These are phyloP conservation scores for Suillus subluteus DNA, from an alignment of 768 basidiomycete species.

Conservation along the genomic window DNA sequence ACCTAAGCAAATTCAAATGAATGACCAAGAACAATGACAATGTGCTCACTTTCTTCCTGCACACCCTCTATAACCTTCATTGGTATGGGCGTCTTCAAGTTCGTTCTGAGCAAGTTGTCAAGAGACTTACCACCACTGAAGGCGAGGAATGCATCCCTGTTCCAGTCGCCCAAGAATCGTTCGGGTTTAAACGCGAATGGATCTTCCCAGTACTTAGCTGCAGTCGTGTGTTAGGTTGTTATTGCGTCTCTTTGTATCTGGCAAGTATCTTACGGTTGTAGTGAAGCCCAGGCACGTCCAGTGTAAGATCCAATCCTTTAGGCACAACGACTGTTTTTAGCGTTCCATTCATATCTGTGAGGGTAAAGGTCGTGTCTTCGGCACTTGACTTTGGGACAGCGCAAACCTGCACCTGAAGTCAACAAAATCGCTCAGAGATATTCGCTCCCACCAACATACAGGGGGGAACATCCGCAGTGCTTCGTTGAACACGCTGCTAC, in stretches of 20 bases:
- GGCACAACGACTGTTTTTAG: slow-evolving; percentile 45
- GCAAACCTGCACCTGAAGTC: slow-evolving; percentile 33
- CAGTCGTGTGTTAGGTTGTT: neutral
- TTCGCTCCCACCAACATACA: slow-evolving; percentile 19
- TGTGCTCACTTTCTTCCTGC: slow-evolving; percentile 44
- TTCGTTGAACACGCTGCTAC: slow-evolving; percentile 34
- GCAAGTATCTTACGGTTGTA: slow-evolving; percentile 48
- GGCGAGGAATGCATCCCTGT: slow-evolving; percentile 56
- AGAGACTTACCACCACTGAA: slow-evolving; percentile 48
- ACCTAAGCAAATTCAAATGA: slow-evolving; percentile 34
- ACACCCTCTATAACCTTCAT: slow-evolving; percentile 45
- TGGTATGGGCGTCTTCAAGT: slow-evolving; percentile 13
- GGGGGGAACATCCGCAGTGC: slow-evolving; percentile 36
- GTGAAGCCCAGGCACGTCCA: slow-evolving; percentile 47
- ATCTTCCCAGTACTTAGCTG: slow-evolving; percentile 43
- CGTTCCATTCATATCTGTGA: slow-evolving; percentile 39
- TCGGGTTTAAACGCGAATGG: slow-evolving; percentile 41
- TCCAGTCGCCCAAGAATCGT: slow-evolving; percentile 57
- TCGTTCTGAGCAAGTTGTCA: neutral
- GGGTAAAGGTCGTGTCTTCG: slow-evolving; percentile 49
- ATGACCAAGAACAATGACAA: neutral
- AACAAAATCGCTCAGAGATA: neutral
- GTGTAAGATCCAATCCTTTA: slow-evolving; percentile 40
- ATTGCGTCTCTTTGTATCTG: neutral
- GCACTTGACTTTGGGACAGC: slow-evolving; percentile 47